Evolutionary conservation across 148 eudicot genomes (phyloP).

Genomic region (Limonium bicolor): DNA sequence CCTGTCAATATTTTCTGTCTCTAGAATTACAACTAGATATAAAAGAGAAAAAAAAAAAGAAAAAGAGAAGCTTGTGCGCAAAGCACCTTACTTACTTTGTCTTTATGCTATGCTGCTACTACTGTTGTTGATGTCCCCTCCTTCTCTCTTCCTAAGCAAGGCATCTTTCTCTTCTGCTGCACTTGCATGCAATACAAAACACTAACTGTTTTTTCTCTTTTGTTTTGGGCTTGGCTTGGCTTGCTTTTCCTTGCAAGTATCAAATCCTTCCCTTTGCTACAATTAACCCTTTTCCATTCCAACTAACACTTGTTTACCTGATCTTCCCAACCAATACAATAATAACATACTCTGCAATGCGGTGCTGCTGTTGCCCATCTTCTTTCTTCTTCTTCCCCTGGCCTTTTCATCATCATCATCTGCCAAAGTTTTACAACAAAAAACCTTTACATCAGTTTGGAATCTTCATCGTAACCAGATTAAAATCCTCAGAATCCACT

Average conservation of each 20-base stretch:
- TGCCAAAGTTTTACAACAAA: constrained; percentile 1
- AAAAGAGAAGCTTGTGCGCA: constrained; percentile 25
- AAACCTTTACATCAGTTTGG: constrained; percentile 1
- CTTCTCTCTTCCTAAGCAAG: constrained; percentile 35
- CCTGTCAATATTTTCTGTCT: too few species aligned
- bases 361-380: not conserved
- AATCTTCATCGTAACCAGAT: too few species aligned
- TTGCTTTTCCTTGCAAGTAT: constrained; percentile 60
- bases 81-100: constrained; percentile 19
- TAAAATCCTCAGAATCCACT: too few species aligned
- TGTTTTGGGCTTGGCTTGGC: constrained; percentile 8
- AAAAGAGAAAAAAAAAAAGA: constrained; percentile 7
- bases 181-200: constrained; percentile 3
- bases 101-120: constrained; percentile 1
- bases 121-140: constrained; percentile 1
- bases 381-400: not conserved
- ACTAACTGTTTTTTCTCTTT: not conserved
- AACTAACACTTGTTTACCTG: not conserved
- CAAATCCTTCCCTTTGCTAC: constrained; percentile 67
- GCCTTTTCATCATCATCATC: not conserved
- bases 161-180: constrained; percentile 31
- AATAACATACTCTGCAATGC: too few species aligned
- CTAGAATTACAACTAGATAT: too few species aligned
- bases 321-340: too few species aligned
- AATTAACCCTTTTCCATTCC: constrained; percentile 29